Evolutionary conservation across 177 flowering plant species (phyloP), one percentile per base, ranked within the genome.

Genomic region (Vitis hybrid): DNA sequence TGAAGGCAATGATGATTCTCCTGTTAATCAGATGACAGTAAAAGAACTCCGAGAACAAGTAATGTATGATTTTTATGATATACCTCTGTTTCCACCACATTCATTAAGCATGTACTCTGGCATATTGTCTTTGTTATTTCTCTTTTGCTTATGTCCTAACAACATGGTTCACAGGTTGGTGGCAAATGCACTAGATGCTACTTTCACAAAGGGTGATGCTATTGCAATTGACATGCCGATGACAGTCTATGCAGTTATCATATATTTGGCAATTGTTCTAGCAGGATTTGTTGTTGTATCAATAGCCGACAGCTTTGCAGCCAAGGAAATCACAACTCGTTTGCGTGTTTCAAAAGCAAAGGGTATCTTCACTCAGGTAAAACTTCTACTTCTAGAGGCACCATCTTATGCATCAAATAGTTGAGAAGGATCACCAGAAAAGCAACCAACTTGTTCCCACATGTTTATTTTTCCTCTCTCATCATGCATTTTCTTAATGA

Each of bases 211-310:
- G 83, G 98, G 97, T 65, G 99, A 93, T 79, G 85, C 95, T 48
- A 87, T 96, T 77, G 98, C 98, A 45, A 91, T 96, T 71, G 91
- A 85, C 77, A 93, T 96, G 98, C 99, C 94, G 61, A 93, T 96
- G 99, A 93, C 95, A 11, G 89, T 70, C 60, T 75, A 74, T 77
- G 93, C 98, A 21, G 97, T 96, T 56, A 83, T 93, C 67, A 83
- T 91, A 72, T 93, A 91, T 74, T 74, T 96, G 74, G 95, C 97
- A 10, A 86, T 92, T 74, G 74, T 96, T 64, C 88, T 90, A 32
- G 87, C 91, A 30, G 99, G 99, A 76, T 78, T 66, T 75, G 87
- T 87, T 71, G 99, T 96, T 75, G 99, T 93, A 40, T 89, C 99
- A 60, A 96, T 93, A 68, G 91, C 99, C 40, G 99, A 96, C 70